Evolutionary conservation across 1,284 basidiomycete species (phyloP), one percentile per base, ranked within the genome.

Genomic region (Pholiota adiposa): DNA sequence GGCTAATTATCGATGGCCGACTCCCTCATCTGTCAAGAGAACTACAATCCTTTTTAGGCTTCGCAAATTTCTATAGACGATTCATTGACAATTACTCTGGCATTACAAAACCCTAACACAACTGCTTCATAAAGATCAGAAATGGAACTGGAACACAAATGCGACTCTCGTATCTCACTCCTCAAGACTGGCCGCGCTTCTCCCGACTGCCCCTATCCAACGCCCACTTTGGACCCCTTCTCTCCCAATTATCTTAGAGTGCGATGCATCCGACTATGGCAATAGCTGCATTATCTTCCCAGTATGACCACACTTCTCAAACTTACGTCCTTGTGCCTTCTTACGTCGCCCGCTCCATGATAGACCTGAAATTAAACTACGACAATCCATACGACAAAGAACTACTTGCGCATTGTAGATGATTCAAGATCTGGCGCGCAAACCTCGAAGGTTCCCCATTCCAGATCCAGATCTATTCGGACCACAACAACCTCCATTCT

Each of bases 401-500:
- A 64, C 69, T 79, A 0, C 71, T 79, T 16, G 72, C 71, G n/a
- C 0, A 69, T 79, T 33, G 52, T 79, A 0, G 68, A 74, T 0
- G 61, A 0, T 75, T 80, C 38, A 58, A 56, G 6, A 70, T 73
- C 38, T 69, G 69, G 72, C 63, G 70, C 1, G 36, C 68, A 18
- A 77, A 70, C 68, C 65, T 78, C 6, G 60, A 72, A 44, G 65
- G 65, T 31, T 54, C 65, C 8, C 18, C 58, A 14, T 52, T 62
- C 4, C 66, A 67, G 1, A 64, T 77, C 46, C 61, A 63, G 2
- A 67, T 75, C 23, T 59, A 72, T 25, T 67, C 65, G n/a, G 72
- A 78, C 58, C 75, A 78, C 62, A 72, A 72, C 54, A 78, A 78
- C 58, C 72, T 77, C 27, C 67, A 54, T 76, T 77, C 65, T 78